Evolutionary conservation across 2,329 filamentous ascomycete species (phyloP).

Genomic region (Capronia americana): DNA sequence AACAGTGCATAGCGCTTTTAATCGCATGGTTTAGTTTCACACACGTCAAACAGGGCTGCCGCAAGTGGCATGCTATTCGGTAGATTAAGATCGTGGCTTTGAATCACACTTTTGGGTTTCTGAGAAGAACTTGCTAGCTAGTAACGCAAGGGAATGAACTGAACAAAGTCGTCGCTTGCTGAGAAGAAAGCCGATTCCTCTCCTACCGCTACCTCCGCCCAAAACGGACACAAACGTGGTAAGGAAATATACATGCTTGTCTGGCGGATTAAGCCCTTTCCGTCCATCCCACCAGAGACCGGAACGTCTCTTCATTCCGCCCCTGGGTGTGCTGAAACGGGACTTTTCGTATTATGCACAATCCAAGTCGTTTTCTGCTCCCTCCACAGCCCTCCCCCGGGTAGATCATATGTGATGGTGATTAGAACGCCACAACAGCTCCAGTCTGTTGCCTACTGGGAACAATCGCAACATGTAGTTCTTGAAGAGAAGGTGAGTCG

Average conservation of each 20-base stretch:
- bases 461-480: constrained; percentile 27
- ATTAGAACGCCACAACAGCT: constrained; percentile 37
- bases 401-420: constrained; percentile 31
- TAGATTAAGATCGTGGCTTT: background rate
- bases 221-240: constrained; percentile 26
- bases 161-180: constrained; percentile 5
- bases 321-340: constrained; percentile 20
- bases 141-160: constrained; percentile 20
- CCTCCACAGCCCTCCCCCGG: constrained; percentile 12
- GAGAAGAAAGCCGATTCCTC: constrained; percentile 16
- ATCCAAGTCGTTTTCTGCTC: constrained; percentile 33
- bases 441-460: constrained; percentile 37
- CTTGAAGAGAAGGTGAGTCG: constrained; percentile 27
- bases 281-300: constrained; percentile 12
- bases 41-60: background rate
- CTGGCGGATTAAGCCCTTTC: constrained; percentile 13
- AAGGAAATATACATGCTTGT: constrained; percentile 38
- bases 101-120: background rate
- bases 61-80: background rate
- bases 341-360: constrained; percentile 36
- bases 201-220: constrained; percentile 17
- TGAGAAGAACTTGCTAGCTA: constrained; percentile 4
- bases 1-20: background rate
- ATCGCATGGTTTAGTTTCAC: background rate
- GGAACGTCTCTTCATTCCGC: constrained; percentile 9